These are phyloP conservation scores for Firmiana major DNA, from an alignment of 345 rosid genomes.

Conservation along the genomic window DNA sequence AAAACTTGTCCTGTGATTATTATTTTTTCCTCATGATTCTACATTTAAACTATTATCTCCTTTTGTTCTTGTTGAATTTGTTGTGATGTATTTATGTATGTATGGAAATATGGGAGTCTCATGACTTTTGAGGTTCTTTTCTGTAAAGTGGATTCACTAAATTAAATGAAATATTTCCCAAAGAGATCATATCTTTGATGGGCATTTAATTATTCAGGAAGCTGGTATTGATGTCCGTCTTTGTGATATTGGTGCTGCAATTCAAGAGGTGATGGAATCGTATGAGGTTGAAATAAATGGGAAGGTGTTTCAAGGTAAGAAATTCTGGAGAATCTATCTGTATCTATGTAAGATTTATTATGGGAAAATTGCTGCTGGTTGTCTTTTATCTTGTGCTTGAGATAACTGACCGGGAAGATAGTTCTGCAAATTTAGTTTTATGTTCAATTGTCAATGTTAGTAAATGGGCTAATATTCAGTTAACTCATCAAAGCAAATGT, in stretches of 20 bases:
- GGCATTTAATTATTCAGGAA: constrained; percentile 49
- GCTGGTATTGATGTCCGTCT: constrained; percentile 94
- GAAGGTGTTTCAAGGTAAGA: constrained; percentile 80
- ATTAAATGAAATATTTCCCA: neutral
- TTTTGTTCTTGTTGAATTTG: neutral
- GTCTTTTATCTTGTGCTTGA: neutral
- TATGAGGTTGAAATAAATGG: constrained; percentile 97
- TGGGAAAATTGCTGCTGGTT: neutral
- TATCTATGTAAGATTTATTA: neutral
- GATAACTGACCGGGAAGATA: neutral
- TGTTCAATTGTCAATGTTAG: neutral
- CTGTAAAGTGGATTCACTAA: neutral
- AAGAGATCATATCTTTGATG: neutral
- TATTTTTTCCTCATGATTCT: neutral
- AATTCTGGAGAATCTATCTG: neutral
- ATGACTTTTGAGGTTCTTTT: neutral
- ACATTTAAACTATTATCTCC: neutral
- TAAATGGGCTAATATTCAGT: neutral
- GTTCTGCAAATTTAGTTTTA: neutral
- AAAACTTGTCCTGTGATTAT: neutral
- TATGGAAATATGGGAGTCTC: neutral
- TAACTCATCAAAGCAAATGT: neutral
- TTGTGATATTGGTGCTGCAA: constrained; percentile 96
- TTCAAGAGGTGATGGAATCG: constrained; percentile 98
- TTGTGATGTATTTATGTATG: neutral